Conservation (phyloP, 768 basidiomycete species). For the Polyporus arcularius region DNA sequence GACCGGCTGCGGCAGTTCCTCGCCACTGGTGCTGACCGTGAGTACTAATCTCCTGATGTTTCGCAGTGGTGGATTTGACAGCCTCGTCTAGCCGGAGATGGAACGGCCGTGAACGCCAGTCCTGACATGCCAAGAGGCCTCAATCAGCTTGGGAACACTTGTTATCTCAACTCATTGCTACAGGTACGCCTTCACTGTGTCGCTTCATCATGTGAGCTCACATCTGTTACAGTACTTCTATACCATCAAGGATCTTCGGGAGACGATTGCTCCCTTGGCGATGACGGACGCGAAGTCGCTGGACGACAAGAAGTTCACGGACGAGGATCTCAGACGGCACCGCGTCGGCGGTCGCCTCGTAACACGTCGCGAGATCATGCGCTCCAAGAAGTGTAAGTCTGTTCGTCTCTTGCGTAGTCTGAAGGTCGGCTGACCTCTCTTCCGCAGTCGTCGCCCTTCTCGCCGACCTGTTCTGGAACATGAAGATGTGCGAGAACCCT, state of each 20-base stretch:
- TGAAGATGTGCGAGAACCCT: constrained; percentile 64
- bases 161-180: constrained; percentile 80
- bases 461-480: constrained; percentile 72
- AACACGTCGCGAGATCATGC: constrained; percentile 75
- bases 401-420: neutral
- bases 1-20: constrained; percentile 66
- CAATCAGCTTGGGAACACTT: constrained; percentile 88
- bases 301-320: constrained; percentile 70
- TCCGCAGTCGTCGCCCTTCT: constrained; percentile 75
- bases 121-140: constrained; percentile 81
- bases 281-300: constrained; percentile 54
- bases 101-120: constrained; percentile 44
- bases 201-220: neutral
- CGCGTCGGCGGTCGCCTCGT: constrained; percentile 88
- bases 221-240: constrained; percentile 77
- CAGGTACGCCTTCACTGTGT: constrained; percentile 44
- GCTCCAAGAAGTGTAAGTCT: constrained; percentile 79
- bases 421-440: constrained; percentile 13
- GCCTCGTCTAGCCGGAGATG: constrained; percentile 58
- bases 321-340: constrained; percentile 80
- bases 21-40: constrained; percentile 73
- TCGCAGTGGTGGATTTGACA: neutral
- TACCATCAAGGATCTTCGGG: constrained; percentile 88
- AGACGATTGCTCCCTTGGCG: constrained; percentile 65
- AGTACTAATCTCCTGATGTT: constrained; percentile 33